Conservation (phyloP, 2,329 filamentous ascomycete species). For the Nemania sp. region DNA sequence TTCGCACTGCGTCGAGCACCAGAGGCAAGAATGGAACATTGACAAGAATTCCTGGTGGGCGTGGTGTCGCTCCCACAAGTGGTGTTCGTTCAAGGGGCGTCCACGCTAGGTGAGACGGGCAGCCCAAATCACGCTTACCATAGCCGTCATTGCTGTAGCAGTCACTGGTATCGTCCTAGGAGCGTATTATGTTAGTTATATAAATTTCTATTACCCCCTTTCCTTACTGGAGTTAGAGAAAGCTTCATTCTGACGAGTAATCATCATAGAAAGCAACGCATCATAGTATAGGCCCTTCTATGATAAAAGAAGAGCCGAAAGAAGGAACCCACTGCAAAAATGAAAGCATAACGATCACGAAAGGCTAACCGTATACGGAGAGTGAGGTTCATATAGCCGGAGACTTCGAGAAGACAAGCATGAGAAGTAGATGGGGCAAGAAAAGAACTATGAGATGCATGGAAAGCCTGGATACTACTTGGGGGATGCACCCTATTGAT, state of each 20-base stretch:
- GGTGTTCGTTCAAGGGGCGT: constrained; percentile 26
- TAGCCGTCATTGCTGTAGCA: neutral
- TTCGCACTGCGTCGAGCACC: constrained; percentile 18
- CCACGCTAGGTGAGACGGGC: constrained; percentile 31
- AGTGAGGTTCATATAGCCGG: too few species aligned
- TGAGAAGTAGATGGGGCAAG: neutral
- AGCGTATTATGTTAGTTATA: constrained; percentile 25
- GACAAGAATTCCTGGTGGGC: constrained; percentile 17
- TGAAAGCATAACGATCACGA: neutral
- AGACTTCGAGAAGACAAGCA: neutral
- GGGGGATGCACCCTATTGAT: too few species aligned
- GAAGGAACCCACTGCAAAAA: neutral
- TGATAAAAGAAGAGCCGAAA: neutral
- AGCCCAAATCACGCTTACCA: constrained; percentile 10
- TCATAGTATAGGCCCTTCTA: neutral
- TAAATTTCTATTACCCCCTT: neutral
- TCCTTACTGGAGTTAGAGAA: neutral
- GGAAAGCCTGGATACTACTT: too few species aligned
- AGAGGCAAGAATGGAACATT: constrained; percentile 15
- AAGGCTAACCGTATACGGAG: too few species aligned
- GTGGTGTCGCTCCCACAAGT: constrained; percentile 8
- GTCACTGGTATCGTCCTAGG: constrained; percentile 15
- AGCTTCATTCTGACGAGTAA: neutral
- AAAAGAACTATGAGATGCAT: too few species aligned
- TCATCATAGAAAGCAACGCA: constrained; percentile 1